A percentile compares a stretch with the other conserved stretches of the same genome.
phyloP scores from a whole-genome alignment of 176 grass and related monocot species.

The Puya raimondii region DNA sequence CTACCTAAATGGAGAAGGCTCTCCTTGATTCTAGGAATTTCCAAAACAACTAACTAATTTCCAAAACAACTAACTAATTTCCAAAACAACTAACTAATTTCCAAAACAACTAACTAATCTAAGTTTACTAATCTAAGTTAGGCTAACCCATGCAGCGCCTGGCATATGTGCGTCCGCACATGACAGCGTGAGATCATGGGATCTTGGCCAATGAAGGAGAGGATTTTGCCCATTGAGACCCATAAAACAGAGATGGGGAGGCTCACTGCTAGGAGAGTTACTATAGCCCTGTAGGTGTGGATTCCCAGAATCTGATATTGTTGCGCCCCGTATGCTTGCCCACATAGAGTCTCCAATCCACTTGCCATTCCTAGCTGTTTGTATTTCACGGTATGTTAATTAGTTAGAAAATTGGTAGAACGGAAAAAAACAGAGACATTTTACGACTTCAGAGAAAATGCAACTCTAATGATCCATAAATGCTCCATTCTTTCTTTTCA shows the following conservation, averaged over 20 bases:
- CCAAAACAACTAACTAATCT: too few relatives aligned
- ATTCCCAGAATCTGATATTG: constrained; percentile 52
- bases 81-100: too few relatives aligned
- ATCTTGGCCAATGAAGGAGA: constrained; percentile 62
- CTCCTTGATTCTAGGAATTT: too few relatives aligned
- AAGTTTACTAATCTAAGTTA: too few relatives aligned
- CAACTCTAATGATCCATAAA: too few relatives aligned
- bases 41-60: too few relatives aligned
- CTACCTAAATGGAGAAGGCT: too few relatives aligned
- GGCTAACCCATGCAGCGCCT: too few relatives aligned
- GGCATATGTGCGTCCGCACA: too few relatives aligned
- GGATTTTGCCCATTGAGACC: constrained; percentile 56
- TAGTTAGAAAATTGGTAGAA: not conserved
- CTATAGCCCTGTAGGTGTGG: constrained; percentile 68
- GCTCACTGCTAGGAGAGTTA: constrained; percentile 47
- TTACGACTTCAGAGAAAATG: not conserved
- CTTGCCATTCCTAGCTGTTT: constrained; percentile 77
- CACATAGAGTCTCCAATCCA: constrained; percentile 73
- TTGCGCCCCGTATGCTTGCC: constrained; percentile 83
- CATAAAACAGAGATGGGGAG: constrained; percentile 69
- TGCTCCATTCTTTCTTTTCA: too few relatives aligned
- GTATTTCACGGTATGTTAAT: not conserved
- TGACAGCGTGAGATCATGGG: constrained; percentile 46
- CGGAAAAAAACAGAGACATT: not conserved
- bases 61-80: too few relatives aligned